A percentile compares a stretch with the other conserved stretches of the same genome.
phyloP scores from a whole-genome alignment of 1,139 yeast genomes.

The Diutina catenulata region DNA sequence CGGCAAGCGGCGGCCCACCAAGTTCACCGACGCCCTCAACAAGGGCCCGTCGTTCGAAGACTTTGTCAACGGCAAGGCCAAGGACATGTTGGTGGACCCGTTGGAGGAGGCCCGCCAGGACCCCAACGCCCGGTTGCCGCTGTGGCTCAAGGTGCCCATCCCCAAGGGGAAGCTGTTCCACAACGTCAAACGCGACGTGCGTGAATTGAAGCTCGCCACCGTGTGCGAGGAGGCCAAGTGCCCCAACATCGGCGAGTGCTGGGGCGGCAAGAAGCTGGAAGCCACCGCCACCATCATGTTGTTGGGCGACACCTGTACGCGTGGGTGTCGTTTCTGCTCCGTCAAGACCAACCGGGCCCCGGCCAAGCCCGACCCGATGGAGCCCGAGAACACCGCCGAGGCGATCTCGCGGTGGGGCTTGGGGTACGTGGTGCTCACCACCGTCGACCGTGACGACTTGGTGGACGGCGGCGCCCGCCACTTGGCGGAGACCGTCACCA shows the following conservation, averaged over 20 bases:
- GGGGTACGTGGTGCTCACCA: conserved; percentile 94
- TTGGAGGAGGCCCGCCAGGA: conserved; percentile 52
- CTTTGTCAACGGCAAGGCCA: conserved; percentile 72
- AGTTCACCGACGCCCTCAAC: conserved; percentile 60
- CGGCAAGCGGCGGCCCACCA: conserved; percentile 49
- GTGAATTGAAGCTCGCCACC: conserved; percentile 81
- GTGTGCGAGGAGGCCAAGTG: conserved; percentile 99
- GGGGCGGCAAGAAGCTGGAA: conserved; percentile 95
- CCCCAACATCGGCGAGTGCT: conserved; percentile 98
- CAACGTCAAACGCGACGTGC: conserved; percentile 72
- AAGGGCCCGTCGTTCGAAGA: conserved; percentile 93
- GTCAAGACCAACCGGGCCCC: conserved; percentile 90
- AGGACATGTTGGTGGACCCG: conserved; percentile 53
- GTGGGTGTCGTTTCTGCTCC: conserved; percentile 97
- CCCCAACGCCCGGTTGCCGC: conserved; percentile 64
- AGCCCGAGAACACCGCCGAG: conserved; percentile 96
- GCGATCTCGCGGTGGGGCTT: conserved; percentile 98
- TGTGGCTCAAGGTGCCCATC: conserved; percentile 91
- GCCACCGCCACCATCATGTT: conserved; percentile 99
- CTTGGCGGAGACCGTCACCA: conserved; percentile 74
- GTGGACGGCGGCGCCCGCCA: conserved; percentile 90
- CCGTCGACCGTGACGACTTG: conserved; percentile 95
- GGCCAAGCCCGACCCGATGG: conserved; percentile 83
- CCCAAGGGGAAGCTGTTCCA: conserved; percentile 84
- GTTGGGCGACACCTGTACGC: conserved; percentile 95